Evolutionary conservation across 441 rosid species (phyloP).

Genomic region (Populus hybrid): DNA sequence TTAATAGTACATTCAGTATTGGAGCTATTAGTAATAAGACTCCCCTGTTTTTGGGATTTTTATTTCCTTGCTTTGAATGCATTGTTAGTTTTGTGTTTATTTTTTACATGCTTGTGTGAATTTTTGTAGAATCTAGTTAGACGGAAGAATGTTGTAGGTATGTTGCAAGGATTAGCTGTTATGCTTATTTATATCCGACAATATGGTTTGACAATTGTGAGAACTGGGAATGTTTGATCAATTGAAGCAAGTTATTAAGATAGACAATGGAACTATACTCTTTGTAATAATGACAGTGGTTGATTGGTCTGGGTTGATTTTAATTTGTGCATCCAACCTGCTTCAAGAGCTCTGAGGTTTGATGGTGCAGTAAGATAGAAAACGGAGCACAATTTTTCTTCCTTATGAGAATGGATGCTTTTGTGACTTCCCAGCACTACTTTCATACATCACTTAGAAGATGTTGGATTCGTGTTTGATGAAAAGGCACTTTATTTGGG

Average conservation of each 20-base stretch:
- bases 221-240: constrained; percentile 2
- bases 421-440: neutral
- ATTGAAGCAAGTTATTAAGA: neutral
- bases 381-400: neutral
- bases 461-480: neutral
- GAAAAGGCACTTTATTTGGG: neutral
- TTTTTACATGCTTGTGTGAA: neutral
- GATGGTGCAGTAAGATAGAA: neutral
- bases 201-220: neutral
- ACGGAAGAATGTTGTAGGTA: neutral
- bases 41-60: constrained; percentile 23
- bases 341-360: neutral
- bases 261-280: neutral
- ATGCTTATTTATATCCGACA: neutral
- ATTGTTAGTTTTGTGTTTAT: neutral
- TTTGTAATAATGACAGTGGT: neutral
- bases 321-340: neutral
- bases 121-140: neutral
- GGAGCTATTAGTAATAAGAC: neutral
- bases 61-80: neutral
- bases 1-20: too few species aligned
- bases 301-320: neutral
- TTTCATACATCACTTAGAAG: neutral
- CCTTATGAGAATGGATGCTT: neutral
- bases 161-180: neutral